Evolutionary conservation across 371 early-diverging fungal genomes (phyloP), one percentile per base, ranked within the genome.

Genomic region (Rhizopus delemar): DNA sequence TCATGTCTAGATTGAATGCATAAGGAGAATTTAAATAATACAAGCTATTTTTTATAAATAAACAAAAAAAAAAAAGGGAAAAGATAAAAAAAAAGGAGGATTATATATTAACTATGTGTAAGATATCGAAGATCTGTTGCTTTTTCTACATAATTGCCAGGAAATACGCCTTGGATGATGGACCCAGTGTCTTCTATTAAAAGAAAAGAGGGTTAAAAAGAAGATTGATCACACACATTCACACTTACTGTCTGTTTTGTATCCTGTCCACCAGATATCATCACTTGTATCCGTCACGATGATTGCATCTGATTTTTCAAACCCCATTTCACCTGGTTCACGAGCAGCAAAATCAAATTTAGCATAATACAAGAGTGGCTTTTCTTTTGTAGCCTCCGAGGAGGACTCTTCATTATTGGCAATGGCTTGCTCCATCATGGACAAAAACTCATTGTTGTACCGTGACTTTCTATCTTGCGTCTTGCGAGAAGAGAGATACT

Each of bases 201-300:
- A 15, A 35, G 31, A 4, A 33, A 41, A 15, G 39, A 53, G 48
- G 50, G 5, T 32, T 35, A 12, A 35, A 29, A 22, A 3, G 15
- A 49, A 13, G 11, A 36, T 28, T 36, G 6, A 50, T 3, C 11
- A 4, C 4, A 29, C 29, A 46, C 22, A 22, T 0, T 62, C 36
- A 36, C 22, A 74, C 70, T 72, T 80, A 51, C 81, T 73, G 57
- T 82, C 79, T 48, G 86, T 81, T 66, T 87, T 82, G 46, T 88
- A 85, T 11, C 92, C 92, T 84, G 89, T 84, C 92, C 92, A 91
- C 92, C 92, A 91, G 48, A 90, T 85, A 69, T 89, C 90, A 66
- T 91, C 90, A 57, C 84, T 88, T 54, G 83, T 79, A 65, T 91
- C 92, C 6, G 87, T 80, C 3, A 91, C 92, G 73, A 90, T 79